Evolutionary conservation across 2,329 filamentous ascomycete species (phyloP), one percentile per base, ranked within the genome.

Genomic region (Cladosporium halotolerans): DNA sequence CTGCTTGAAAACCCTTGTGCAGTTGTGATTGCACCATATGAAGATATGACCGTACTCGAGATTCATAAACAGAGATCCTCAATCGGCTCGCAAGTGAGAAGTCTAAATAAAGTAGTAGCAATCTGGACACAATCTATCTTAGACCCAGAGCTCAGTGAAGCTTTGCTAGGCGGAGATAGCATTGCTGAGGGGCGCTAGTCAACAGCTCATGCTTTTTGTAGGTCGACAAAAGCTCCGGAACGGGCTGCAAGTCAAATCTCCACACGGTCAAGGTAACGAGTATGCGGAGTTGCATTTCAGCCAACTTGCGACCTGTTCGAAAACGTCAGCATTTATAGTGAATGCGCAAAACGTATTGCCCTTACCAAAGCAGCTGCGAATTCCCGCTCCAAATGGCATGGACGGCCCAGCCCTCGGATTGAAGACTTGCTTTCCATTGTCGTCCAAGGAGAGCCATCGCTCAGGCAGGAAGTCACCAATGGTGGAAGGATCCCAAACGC

Each of bases 401-500:
- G 48, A 52, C 23, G 72, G 70, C 9, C 72, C 60, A 3, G 70
- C 66, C 33, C 62, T 58, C 1, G 64, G 41, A 56, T 73, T 66
- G 56, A 72, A 73, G 1, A 54, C 58, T 11, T 65, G 59, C 10
- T 60, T 56, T 1, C 62, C 66, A 5, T 60, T 36, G 9, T 60
- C 58, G 9, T 67, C 60, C 4, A 36, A 56, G 1, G 57, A 59
- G 3, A 76, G 60, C 73, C 73, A 76, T 38, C 73, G 62, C 51
- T 69, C 64, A 1, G 73, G 73, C 13, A 66, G 60, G 57, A 75
- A 76, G 2, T 34, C 55, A 11, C 45, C 49, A 16, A 72, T 63
- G 9, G 65, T 62, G 2, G 55, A 52, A 23, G 52, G 42, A 11
- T 66, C 63, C 62, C 67, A 69, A 1, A 33, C 32, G n/a, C 59